phyloP scores from a whole-genome alignment of 2,329 filamentous ascomycete genomes.

The Neofusicoccum sp. region DNA sequence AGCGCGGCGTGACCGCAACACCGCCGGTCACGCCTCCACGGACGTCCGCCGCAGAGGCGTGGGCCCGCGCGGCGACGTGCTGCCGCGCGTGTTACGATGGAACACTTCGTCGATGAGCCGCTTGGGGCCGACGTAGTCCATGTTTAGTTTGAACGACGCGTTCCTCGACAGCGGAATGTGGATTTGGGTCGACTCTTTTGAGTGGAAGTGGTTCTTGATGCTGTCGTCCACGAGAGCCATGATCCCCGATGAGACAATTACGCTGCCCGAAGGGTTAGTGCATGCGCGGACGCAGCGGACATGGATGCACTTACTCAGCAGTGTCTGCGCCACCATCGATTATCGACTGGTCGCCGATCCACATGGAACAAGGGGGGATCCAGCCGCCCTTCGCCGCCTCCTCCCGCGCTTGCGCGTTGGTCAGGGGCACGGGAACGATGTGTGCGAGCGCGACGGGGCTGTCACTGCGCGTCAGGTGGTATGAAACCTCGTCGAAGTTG shows the following conservation, averaged over 20 bases:
- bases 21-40: slow-evolving; percentile 16
- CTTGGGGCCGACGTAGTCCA: slow-evolving; percentile 63
- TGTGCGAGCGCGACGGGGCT: slow-evolving; percentile 68
- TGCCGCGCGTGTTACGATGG: slow-evolving; percentile 43
- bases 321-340: slow-evolving; percentile 72
- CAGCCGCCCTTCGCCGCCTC: slow-evolving; percentile 81
- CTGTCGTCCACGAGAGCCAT: slow-evolving; percentile 86
- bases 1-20: slow-evolving; percentile 1
- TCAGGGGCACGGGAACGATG: slow-evolving; percentile 77
- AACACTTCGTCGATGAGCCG: slow-evolving; percentile 64
- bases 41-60: slow-evolving; percentile 29
- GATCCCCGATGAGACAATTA: slow-evolving; percentile 86
- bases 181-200: slow-evolving; percentile 52
- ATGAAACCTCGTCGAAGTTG: slow-evolving; percentile 64
- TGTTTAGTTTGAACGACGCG: slow-evolving; percentile 53
- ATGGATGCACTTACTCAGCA: slow-evolving; percentile 68
- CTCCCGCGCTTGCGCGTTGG: slow-evolving; percentile 65
- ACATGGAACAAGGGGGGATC: slow-evolving; percentile 87
- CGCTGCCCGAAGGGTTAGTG: slow-evolving; percentile 50
- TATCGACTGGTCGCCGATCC: slow-evolving; percentile 74
- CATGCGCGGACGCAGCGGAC: slow-evolving; percentile 10
- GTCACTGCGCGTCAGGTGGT: slow-evolving; percentile 72
- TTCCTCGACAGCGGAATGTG: slow-evolving; percentile 51
- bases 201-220: slow-evolving; percentile 76
- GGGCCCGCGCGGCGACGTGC: slow-evolving; percentile 27